Conservation (phyloP, 2,329 filamentous ascomycete genomes). For the Stagonosporopsis rhizophila region DNA sequence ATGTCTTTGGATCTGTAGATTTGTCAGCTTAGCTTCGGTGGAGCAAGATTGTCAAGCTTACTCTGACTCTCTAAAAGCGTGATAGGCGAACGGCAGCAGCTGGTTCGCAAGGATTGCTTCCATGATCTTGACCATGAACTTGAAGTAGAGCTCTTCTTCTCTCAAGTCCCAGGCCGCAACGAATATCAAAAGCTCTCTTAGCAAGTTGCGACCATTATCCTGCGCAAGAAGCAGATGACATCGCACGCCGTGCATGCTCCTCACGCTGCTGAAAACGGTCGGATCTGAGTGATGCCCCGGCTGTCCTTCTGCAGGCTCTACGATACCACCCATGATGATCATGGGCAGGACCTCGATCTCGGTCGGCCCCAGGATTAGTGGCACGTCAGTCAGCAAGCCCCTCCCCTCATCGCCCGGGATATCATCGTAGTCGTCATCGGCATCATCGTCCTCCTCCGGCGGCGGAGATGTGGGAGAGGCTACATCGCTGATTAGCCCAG, state of each 20-base stretch:
- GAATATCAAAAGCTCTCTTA: slow-evolving; percentile 91
- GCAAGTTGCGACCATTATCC: slow-evolving; percentile 86
- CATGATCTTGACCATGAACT: slow-evolving; percentile 95
- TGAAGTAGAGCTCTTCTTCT: slow-evolving; percentile 92
- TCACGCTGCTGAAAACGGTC: slow-evolving; percentile 63
- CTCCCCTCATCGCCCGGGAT: slow-evolving; percentile 75
- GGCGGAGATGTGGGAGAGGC: slow-evolving; percentile 50
- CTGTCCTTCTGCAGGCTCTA: slow-evolving; percentile 76
- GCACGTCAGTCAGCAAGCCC: slow-evolving; percentile 89
- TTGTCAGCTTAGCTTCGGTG: slow-evolving; percentile 21
- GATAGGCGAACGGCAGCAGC: slow-evolving; percentile 89
- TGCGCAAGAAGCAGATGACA: slow-evolving; percentile 90
- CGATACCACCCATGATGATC: slow-evolving; percentile 95
- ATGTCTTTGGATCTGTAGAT: slow-evolving; percentile 79
- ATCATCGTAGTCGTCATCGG: slow-evolving; percentile 78
- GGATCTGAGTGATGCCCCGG: slow-evolving; percentile 58
- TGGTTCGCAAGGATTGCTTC: slow-evolving; percentile 90
- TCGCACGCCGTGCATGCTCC: slow-evolving; percentile 87
- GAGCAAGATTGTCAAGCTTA: slow-evolving; percentile 21
- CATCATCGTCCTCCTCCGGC: slow-evolving; percentile 67
- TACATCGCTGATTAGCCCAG: slow-evolving; percentile 49
- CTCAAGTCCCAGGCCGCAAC: slow-evolving; percentile 97
- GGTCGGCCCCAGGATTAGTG: slow-evolving; percentile 89
- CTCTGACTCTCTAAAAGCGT: slow-evolving; percentile 76
- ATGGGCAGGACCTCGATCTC: slow-evolving; percentile 96